Conservation (phyloP, 768 basidiomycete genomes). For the Leccinum truebloodii region DNA sequence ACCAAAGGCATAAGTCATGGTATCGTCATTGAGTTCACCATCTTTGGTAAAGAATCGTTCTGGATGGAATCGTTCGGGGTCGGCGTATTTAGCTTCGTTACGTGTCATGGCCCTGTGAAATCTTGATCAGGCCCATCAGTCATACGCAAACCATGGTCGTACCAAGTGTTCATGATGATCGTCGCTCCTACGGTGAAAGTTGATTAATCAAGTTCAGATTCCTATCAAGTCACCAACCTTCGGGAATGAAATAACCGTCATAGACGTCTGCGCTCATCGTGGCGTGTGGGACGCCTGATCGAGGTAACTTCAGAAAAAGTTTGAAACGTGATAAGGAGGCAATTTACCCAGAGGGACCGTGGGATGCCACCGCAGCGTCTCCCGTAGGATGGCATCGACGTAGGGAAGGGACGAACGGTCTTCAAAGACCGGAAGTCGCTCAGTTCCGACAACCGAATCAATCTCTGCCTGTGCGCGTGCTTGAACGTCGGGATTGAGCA, state of each 20-base stretch:
- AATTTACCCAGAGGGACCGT: conserved; percentile 34
- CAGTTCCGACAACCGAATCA: conserved; percentile 30
- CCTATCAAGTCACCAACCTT: conserved; percentile 35
- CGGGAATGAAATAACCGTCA: conserved; percentile 54
- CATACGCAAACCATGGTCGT: neutral
- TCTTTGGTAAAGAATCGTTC: conserved; percentile 34
- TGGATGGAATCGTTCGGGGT: conserved; percentile 37
- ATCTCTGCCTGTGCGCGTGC: conserved; percentile 41
- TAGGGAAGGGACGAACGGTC: conserved; percentile 31
- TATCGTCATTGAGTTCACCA: conserved; percentile 30
- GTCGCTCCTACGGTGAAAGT: conserved; percentile 24
- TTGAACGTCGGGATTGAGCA: conserved; percentile 39
- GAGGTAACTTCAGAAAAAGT: neutral
- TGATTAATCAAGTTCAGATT: neutral
- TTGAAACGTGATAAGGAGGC: neutral
- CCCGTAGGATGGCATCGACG: conserved; percentile 32
- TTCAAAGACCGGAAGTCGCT: conserved; percentile 33
- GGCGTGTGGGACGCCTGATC: conserved; percentile 34
- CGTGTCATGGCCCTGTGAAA: conserved; percentile 32
- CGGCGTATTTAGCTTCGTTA: conserved; percentile 35
- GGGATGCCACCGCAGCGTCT: conserved; percentile 39
- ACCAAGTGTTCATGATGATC: conserved; percentile 33
- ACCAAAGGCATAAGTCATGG: conserved; percentile 34
- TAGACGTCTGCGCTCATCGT: conserved; percentile 43
- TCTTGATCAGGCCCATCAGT: neutral